Percentiles rank a stretch among this genome's conserved stretches.
Evolutionary conservation across 495 filamentous ascomycete genomes (phyloP).

Genomic region (Daldinia loculata): DNA sequence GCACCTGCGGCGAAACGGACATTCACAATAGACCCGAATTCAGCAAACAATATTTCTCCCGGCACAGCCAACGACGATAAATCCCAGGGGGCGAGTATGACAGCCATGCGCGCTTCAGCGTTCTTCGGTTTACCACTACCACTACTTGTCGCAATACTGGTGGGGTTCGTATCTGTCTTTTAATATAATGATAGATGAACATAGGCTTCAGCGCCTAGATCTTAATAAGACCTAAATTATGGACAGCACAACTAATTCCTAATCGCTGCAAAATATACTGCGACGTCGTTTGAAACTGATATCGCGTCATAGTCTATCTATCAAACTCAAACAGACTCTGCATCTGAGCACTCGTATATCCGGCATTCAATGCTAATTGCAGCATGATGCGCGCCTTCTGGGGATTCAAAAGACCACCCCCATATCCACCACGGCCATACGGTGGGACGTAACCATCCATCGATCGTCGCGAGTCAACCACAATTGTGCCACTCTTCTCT

Average conservation of each 20-base stretch:
- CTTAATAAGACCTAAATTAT: slow-evolving; percentile 1
- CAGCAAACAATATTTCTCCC: neutral
- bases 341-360: slow-evolving; percentile 36
- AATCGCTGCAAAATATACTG: neutral
- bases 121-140: slow-evolving; percentile 10
- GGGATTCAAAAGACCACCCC: slow-evolving; percentile 47
- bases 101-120: neutral
- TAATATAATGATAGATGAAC: slow-evolving; percentile 13
- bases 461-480: slow-evolving; percentile 43
- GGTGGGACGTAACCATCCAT: slow-evolving; percentile 41
- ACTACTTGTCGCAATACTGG: slow-evolving; percentile 2
- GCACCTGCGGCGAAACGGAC: slow-evolving; percentile 46
- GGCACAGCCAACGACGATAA: slow-evolving; percentile 20
- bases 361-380: slow-evolving; percentile 45
- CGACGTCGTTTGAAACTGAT: neutral
- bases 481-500: slow-evolving; percentile 40
- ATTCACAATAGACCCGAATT: slow-evolving; percentile 26
- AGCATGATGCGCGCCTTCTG: slow-evolving; percentile 50
- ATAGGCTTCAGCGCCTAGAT: slow-evolving; percentile 1
- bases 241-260: neutral
- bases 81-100: slow-evolving; percentile 10
- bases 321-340: slow-evolving; percentile 31
- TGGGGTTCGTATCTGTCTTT: slow-evolving; percentile 10
- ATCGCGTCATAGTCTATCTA: slow-evolving; percentile 6
- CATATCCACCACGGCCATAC: slow-evolving; percentile 25